Percentiles rank a stretch among this genome's conserved stretches.
Evolutionary conservation across 2,329 filamentous ascomycete species (phyloP).

Genomic region (Penicillium verrucosum): DNA sequence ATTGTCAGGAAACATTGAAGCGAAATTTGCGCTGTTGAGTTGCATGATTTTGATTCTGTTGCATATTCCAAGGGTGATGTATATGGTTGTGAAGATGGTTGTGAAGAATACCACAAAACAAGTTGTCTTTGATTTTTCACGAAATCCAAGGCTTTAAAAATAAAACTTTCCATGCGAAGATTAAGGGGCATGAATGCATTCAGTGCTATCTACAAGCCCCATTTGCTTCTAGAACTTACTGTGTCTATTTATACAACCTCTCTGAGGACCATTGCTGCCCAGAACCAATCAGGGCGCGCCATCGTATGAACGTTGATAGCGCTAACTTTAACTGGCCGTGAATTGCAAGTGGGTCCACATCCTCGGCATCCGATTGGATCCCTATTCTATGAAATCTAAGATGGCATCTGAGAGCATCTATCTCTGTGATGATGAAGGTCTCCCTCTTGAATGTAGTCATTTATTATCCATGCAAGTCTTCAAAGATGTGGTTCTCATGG

Average conservation of each 20-base stretch:
- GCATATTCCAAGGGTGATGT: constrained; percentile 4
- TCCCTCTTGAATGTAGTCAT: no score
- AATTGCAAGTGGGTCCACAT: neutral
- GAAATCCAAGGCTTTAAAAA: neutral
- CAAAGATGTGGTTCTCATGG: no score
- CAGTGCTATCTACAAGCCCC: neutral
- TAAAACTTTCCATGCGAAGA: neutral
- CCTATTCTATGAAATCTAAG: neutral
- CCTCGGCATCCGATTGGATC: neutral
- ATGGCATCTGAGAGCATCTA: neutral
- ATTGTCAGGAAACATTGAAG: constrained; percentile 10
- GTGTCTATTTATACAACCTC: neutral
- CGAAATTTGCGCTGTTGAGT: constrained; percentile 2
- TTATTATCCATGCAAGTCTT: no score
- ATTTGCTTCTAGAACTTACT: constrained; percentile 1
- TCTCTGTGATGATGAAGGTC: no score
- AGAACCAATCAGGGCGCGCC: neutral
- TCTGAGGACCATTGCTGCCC: neutral
- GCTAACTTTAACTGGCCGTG: neutral
- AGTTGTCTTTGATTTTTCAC: neutral
- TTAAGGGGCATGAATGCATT: neutral
- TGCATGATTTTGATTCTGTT: neutral
- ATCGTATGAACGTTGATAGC: neutral
- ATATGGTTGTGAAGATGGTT: no score
- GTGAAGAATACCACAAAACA: neutral